A percentile compares a stretch with the other conserved stretches of the same genome.
phyloP scores from a whole-genome alignment of 768 basidiomycete species.

The Amanita muscaria region DNA sequence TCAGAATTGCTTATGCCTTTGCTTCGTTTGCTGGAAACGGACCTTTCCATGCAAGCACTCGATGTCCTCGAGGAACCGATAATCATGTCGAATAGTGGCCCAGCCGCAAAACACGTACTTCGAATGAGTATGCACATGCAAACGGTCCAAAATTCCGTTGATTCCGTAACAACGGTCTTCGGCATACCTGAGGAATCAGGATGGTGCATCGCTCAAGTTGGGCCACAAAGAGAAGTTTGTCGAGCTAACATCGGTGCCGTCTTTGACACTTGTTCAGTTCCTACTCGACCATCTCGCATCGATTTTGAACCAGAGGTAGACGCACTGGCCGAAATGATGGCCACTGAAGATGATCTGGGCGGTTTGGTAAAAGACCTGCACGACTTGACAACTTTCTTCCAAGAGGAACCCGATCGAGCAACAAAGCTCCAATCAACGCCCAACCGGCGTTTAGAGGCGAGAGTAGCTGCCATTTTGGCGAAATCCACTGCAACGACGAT shows the following conservation, averaged over 20 bases:
- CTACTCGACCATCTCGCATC: constrained; percentile 60
- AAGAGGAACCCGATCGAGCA: constrained; percentile 32
- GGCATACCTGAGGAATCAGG: constrained; percentile 77
- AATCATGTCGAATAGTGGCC: constrained; percentile 64
- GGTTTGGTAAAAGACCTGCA: constrained; percentile 73
- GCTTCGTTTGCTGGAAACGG: constrained; percentile 79
- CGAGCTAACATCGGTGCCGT: constrained; percentile 77
- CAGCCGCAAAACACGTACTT: constrained; percentile 76
- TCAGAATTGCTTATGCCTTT: constrained; percentile 89
- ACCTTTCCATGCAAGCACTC: constrained; percentile 75
- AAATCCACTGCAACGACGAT: constrained; percentile 57
- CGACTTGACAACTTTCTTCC: constrained; percentile 69
- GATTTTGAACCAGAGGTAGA: constrained; percentile 62
- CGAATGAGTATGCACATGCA: constrained; percentile 82
- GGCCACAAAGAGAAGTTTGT: constrained; percentile 51
- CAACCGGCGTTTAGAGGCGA: constrained; percentile 60
- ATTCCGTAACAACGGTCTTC: constrained; percentile 64
- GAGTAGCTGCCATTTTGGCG: constrained; percentile 75
- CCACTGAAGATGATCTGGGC: constrained; percentile 54
- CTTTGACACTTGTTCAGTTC: constrained; percentile 73
- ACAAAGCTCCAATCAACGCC: constrained; percentile 31
- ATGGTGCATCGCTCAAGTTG: constrained; percentile 75
- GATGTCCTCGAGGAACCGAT: constrained; percentile 93
- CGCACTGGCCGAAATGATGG: constrained; percentile 31
- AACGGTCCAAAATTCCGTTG: constrained; percentile 29